phyloP scores from a whole-genome alignment of 1,284 basidiomycete genomes.

The Caloboletus inedulis region DNA sequence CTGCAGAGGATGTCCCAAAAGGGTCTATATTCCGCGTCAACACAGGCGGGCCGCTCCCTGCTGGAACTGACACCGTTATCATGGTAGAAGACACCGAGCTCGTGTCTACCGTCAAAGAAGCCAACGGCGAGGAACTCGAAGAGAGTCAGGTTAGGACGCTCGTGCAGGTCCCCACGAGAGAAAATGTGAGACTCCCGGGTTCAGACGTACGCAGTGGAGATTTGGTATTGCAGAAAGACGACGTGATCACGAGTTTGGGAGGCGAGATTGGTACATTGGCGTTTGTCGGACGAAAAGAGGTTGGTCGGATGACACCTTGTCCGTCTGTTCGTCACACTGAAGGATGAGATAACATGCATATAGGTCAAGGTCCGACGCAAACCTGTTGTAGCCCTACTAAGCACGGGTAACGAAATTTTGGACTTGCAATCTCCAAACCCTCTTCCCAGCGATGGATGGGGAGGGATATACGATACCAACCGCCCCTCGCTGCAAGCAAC shows the following conservation, averaged over 20 bases:
- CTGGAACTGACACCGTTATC: conserved; percentile 73
- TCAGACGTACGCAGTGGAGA: conserved; percentile 72
- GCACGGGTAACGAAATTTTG: conserved; percentile 81
- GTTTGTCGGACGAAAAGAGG: conserved; percentile 74
- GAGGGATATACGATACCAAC: conserved; percentile 81
- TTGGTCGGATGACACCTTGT: conserved; percentile 26
- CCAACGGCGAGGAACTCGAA: conserved; percentile 53
- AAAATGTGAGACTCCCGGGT: conserved; percentile 73
- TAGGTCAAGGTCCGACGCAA: conserved; percentile 68
- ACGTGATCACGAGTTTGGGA: conserved; percentile 61
- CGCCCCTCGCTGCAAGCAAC: conserved; percentile 72
- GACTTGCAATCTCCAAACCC: conserved; percentile 52
- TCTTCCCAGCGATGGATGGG: conserved; percentile 50
- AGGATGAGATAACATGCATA: background rate
- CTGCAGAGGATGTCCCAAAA: conserved; percentile 42
- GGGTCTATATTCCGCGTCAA: conserved; percentile 72
- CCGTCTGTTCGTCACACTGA: background rate
- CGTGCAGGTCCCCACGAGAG: conserved; percentile 57
- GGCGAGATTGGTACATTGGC: conserved; percentile 85
- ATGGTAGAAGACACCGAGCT: conserved; percentile 92
- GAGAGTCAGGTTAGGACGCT: conserved; percentile 70
- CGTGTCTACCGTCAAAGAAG: conserved; percentile 43
- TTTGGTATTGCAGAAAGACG: conserved; percentile 62
- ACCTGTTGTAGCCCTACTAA: conserved; percentile 76
- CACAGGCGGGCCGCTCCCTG: conserved; percentile 74